Base-by-base conservation (phyloP, 805 yeast species). In the Yarrowia alimentaria region DNA sequence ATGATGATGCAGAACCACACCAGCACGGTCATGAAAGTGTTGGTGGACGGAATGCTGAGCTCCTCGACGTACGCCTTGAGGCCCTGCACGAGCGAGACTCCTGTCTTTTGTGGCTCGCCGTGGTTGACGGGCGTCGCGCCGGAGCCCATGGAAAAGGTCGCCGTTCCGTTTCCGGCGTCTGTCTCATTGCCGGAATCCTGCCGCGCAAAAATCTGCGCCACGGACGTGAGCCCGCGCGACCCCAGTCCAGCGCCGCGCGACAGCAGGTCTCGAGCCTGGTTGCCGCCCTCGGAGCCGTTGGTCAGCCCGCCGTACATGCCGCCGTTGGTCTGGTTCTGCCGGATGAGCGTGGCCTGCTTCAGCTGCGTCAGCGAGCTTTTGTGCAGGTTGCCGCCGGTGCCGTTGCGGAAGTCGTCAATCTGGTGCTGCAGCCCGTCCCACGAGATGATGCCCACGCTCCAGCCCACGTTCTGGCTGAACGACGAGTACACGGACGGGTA, bases 1-100 rank as follows among this genome's bases (percentile, higher is more conserved):
- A 65, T 43, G 20, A 59, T 51, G 18, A 66, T 60, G 7, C 58
- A 56, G 58, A 63, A 66, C 63, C 66, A 66, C 13, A 66, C 54
- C 18, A 65, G 54, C 5, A 61, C 54, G 6, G 66, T 63, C 56
- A 61, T 53, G 52, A 65, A 65, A 10, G 65, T 59, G 52, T 65
- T 64, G 13, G 67, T 61, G 28, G 54, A 51, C 8, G 69, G 69
- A 17, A 65, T 56, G 20, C 54, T 29, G 8, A 63, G 57, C 32
- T 62, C 58, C 24, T 64, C 64, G 6, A 61, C 55, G 52, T 57
- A 65, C 3, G 64, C 60, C 21, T 55, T 62, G 25, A 65, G 51
- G 5, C 69, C 69, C 17, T 57, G 54, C 8, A 64, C 63, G 17
- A 53, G 14, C 2, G 52, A 24, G 12, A 47, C 45, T 5, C 50